Evolutionary conservation across 345 rosid species (phyloP).

Genomic region (Euphorbia peplus): DNA sequence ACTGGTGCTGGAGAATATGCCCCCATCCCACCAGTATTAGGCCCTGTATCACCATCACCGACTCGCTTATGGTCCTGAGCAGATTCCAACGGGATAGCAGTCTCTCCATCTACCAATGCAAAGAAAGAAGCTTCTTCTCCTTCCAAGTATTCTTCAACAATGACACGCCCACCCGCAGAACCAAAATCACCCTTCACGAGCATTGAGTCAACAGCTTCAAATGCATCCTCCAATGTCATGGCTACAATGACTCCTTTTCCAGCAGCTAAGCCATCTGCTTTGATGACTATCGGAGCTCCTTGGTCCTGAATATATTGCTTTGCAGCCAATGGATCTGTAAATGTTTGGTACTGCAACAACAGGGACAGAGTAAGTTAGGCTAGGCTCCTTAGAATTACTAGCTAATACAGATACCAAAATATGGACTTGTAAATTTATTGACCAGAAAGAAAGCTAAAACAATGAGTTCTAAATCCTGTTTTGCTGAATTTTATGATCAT

Average conservation of each 20-base stretch:
- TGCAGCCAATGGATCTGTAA: slow-evolving; percentile 63
- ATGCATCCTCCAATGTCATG: slow-evolving; percentile 72
- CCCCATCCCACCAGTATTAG: slow-evolving; percentile 99
- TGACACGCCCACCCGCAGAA: slow-evolving; percentile 71
- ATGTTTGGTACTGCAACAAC: slow-evolving; percentile 60
- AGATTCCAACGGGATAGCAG: slow-evolving; percentile 87
- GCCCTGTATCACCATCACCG: slow-evolving; percentile 95
- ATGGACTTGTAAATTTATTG: not conserved
- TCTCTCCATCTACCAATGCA: slow-evolving; percentile 89
- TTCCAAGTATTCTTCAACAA: slow-evolving; percentile 81
- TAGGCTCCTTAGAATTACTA: not conserved
- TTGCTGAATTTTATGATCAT: no score
- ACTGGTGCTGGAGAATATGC: slow-evolving; percentile 93
- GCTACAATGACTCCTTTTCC: slow-evolving; percentile 95
- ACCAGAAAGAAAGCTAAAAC: no score
- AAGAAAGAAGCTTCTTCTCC: slow-evolving; percentile 98
- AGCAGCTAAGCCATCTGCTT: slow-evolving; percentile 97
- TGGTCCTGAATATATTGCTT: slow-evolving; percentile 67
- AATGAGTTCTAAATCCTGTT: no score
- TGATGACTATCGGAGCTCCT: slow-evolving; percentile 79
- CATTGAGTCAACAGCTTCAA: slow-evolving; percentile 84
- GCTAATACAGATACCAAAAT: not conserved
- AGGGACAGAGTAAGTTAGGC: not conserved
- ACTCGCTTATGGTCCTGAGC: slow-evolving; percentile 97
- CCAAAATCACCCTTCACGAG: slow-evolving; percentile 76